phyloP scores from a whole-genome alignment of 768 basidiomycete genomes.

The Cantharellus anzutake region DNA sequence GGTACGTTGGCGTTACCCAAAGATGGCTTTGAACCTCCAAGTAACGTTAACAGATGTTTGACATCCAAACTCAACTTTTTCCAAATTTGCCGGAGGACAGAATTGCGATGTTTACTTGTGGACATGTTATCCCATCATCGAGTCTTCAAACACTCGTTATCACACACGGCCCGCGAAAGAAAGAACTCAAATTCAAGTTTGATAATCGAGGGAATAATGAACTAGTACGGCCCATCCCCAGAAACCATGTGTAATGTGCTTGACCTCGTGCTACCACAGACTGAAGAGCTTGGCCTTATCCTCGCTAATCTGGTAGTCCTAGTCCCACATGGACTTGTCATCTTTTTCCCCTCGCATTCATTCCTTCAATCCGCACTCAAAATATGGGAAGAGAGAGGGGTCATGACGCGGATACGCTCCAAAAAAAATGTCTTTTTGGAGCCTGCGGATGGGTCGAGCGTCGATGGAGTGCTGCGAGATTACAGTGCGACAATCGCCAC shows the following conservation, averaged over 20 bases:
- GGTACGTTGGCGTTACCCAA: slow-evolving; percentile 21
- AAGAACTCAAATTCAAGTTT: slow-evolving; percentile 64
- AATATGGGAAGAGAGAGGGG: slow-evolving; percentile 43
- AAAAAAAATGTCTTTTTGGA: slow-evolving; percentile 94
- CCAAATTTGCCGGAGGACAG: slow-evolving; percentile 37
- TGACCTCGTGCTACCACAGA: slow-evolving; percentile 22
- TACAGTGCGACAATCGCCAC: slow-evolving; percentile 27
- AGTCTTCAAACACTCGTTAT: slow-evolving; percentile 65
- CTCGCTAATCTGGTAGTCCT: slow-evolving; percentile 52
- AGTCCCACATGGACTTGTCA: slow-evolving; percentile 64
- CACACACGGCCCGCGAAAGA: slow-evolving; percentile 53
- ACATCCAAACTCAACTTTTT: slow-evolving; percentile 69
- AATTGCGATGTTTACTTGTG: slow-evolving; percentile 72
- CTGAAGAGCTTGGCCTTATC: slow-evolving; percentile 67
- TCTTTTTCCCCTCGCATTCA: slow-evolving; percentile 85
- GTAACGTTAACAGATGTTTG: slow-evolving; percentile 44
- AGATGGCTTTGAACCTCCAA: not conserved
- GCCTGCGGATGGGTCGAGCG: slow-evolving; percentile 41
- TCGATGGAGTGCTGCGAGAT: slow-evolving; percentile 55
- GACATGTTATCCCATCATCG: slow-evolving; percentile 70
- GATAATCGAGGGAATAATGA: slow-evolving; percentile 44
- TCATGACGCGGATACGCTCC: slow-evolving; percentile 35
- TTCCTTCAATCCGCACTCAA: slow-evolving; percentile 51
- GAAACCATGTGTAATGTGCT: not conserved
- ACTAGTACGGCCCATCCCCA: slow-evolving; percentile 28